These are phyloP conservation scores for Viola odorata DNA, from an alignment of 345 rosid species.

Conservation along the genomic window DNA sequence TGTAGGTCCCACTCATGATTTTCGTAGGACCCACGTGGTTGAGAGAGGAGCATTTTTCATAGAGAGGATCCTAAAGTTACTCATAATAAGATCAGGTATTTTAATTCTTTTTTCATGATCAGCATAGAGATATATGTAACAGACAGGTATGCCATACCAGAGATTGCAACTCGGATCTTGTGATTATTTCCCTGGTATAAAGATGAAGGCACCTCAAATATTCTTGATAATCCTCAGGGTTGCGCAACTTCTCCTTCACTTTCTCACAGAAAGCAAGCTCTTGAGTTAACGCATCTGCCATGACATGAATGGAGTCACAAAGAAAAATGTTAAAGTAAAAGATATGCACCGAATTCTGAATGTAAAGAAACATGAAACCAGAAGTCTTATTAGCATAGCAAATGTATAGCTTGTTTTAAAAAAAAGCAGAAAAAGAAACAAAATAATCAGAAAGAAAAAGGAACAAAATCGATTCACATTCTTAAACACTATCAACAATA, in stretches of 20 bases:
- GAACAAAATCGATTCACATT: not conserved
- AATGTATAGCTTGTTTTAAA: not conserved
- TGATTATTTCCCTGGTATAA: constrained; percentile 73
- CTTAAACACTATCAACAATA: not conserved
- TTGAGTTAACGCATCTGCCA: constrained; percentile 59
- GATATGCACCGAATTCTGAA: not conserved
- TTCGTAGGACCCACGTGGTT: too few species aligned
- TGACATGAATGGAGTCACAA: constrained; percentile 16
- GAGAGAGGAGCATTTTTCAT: too few species aligned
- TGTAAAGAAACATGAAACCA: too few species aligned
- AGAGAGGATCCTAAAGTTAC: too few species aligned
- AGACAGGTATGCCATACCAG: constrained; percentile 49
- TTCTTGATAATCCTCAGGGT: constrained; percentile 66
- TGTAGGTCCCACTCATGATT: too few species aligned
- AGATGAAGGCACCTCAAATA: constrained; percentile 81
- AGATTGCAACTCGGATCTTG: constrained; percentile 65
- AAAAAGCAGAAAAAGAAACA: not conserved
- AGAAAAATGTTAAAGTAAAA: not conserved
- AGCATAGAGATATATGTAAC: too few species aligned
- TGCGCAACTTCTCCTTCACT: constrained; percentile 68
- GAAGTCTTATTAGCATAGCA: too few species aligned
- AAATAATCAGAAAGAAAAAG: not conserved
- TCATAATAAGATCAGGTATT: too few species aligned
- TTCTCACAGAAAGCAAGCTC: constrained; percentile 77
- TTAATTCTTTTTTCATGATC: too few species aligned